Evolutionary conservation across 23 red algal genomes (phyloP), one percentile per base, ranked within the genome.

Genomic region (Chondrus crispus): DNA sequence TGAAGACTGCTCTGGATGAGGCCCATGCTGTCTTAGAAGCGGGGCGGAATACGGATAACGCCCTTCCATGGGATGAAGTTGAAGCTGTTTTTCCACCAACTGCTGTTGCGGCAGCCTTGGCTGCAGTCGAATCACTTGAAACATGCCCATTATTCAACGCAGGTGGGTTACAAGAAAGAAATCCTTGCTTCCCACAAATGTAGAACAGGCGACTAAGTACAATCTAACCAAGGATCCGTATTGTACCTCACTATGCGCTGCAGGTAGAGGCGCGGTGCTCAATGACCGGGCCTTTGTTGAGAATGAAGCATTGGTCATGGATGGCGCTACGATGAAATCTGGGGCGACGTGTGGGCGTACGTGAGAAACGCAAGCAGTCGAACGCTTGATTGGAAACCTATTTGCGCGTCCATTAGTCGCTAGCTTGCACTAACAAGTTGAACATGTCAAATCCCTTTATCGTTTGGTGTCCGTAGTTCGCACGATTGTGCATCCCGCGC

Each of bases 221-320:
- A n/a, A n/a, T n/a, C n/a, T n/a, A n/a, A n/a, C n/a, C n/a, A n/a
- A n/a, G n/a, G n/a, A n/a, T n/a, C n/a, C n/a, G n/a, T n/a, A n/a
- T n/a, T n/a, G n/a, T n/a, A n/a, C n/a, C n/a, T n/a, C n/a, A n/a
- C n/a, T n/a, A n/a, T n/a, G n/a, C n/a, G n/a, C n/a, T n/a, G n/a
- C 42, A 86, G 84, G 84, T 48, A 62, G 7, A 4, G 93, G 93
- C 6, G 85, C 70, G 11, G 93, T 95, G 68, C 40, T 95, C n/a
- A 95, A 86, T 44, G 83, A 74, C 47, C 72, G 70, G 42, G 93
- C 74, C 29, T 78, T 81, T 55, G 84, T 72, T 38, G 93, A 95
- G 45, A 80, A 89, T 63, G 93, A 95, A 80, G 93, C 93, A 22
- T 63, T 74, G 11, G 93, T 95, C 42, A 95, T 95, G 64, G 83